phyloP scores from a whole-genome alignment of 306 rosid species.

The Gillenia trifoliata region DNA sequence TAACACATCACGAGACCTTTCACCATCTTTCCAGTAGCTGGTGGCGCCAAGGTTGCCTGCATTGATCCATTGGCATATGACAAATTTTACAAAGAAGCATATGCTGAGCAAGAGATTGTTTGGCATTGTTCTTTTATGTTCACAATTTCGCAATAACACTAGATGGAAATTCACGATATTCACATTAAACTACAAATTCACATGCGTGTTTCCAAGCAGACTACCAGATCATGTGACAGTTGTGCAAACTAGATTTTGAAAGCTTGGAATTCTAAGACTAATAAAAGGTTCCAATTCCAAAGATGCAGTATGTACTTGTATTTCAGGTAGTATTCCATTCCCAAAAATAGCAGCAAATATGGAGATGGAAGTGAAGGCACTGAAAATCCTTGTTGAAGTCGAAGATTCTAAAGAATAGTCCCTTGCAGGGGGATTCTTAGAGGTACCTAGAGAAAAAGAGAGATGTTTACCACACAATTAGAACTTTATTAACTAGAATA shows the following conservation, averaged over 20 bases:
- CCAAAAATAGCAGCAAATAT: conserved; percentile 90
- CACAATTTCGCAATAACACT: background rate
- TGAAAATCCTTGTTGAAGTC: conserved; percentile 46
- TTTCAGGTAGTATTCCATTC: conserved; percentile 92
- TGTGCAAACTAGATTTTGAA: background rate
- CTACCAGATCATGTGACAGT: conserved; percentile 1
- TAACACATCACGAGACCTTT: conserved; percentile 91
- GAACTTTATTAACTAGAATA: background rate
- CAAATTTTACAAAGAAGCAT: background rate
- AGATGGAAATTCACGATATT: background rate
- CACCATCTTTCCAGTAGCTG: conserved; percentile 93
- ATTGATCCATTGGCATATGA: conserved; percentile 9
- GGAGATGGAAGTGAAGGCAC: conserved; percentile 85
- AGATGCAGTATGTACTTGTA: conserved; percentile 52
- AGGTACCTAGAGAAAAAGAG: conserved; percentile 43
- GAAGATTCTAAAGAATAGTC: conserved; percentile 66
- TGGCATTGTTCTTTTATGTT: background rate
- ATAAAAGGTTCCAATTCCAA: conserved; percentile 9
- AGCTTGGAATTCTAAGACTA: conserved; percentile 1
- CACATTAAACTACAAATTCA: background rate
- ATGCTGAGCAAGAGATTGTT: background rate
- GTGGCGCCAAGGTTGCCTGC: conserved; percentile 97
- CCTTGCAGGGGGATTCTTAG: conserved; percentile 43
- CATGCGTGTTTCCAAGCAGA: background rate
- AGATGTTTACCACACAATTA: background rate